Percentiles rank a stretch among this genome's conserved stretches.
Evolutionary conservation across 768 basidiomycete genomes (phyloP).

Genomic region (Cantharellus cinnabarinus): DNA sequence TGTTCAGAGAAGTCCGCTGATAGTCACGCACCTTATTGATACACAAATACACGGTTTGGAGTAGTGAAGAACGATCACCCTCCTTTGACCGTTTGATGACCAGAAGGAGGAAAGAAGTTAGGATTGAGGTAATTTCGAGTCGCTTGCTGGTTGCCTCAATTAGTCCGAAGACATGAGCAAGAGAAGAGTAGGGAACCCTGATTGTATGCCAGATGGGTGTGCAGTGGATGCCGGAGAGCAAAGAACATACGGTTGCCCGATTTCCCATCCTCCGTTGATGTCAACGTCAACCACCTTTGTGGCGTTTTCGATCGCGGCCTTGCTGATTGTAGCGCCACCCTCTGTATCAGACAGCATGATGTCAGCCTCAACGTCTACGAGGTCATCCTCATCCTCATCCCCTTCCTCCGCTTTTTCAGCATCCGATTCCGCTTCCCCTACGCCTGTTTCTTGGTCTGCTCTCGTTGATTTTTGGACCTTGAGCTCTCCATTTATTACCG

Average conservation of each 20-base stretch:
- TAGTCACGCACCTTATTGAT: conserved; percentile 63
- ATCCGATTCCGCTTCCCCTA: too few species aligned
- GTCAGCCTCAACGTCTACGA: conserved; percentile 18
- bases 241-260: not conserved
- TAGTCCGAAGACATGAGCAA: conserved; percentile 67
- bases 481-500: too few species aligned
- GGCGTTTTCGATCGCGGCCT: conserved; percentile 16
- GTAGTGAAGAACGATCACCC: conserved; percentile 50
- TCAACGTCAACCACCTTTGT: conserved; percentile 19
- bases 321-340: conserved; percentile 8
- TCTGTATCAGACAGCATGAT: not conserved
- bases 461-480: too few species aligned
- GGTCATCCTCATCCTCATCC: not conserved
- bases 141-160: conserved; percentile 94
- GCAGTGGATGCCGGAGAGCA: not conserved
- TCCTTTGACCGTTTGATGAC: conserved; percentile 73
- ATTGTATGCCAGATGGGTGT: not conserved
- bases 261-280: conserved; percentile 32
- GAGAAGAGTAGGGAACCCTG: conserved; percentile 72
- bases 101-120: conserved; percentile 75
- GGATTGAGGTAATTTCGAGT: conserved; percentile 70
- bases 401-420: not conserved
- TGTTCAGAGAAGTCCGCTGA: not conserved
- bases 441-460: too few species aligned
- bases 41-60: conserved; percentile 85